Percentiles rank a stretch among this genome's conserved stretches.
phyloP scores from a whole-genome alignment of 2,329 filamentous ascomycete genomes.

The Colletotrichum neosansevieriae region DNA sequence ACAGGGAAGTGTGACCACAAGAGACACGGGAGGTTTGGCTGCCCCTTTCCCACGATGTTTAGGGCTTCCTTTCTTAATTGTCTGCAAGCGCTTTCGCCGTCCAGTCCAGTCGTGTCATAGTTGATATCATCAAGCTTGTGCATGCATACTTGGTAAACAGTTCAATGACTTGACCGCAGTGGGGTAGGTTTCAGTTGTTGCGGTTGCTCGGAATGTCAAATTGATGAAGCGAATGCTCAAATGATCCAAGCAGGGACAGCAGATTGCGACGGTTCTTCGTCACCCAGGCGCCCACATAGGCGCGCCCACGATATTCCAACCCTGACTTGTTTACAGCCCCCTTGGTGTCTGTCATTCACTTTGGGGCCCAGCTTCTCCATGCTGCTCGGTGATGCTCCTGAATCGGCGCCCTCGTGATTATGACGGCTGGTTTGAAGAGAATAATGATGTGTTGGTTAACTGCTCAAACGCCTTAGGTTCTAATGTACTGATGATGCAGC shows the following conservation, averaged over 20 bases:
- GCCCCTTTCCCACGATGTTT: conserved; percentile 5
- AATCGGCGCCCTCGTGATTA: background rate
- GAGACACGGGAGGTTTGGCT: conserved; percentile 28
- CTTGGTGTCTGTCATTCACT: background rate
- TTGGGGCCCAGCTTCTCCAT: conserved; percentile 2
- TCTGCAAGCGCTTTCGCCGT: background rate
- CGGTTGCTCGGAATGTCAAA: background rate
- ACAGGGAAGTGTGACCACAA: conserved; percentile 33
- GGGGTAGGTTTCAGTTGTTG: too few species aligned
- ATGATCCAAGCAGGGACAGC: conserved; percentile 20
- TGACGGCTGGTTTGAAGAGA: background rate
- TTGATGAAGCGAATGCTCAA: conserved; percentile 4
- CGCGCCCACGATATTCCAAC: conserved; percentile 13
- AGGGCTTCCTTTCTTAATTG: conserved; percentile 4
- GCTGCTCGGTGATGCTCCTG: background rate
- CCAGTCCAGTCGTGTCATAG: too few species aligned
- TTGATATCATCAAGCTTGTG: too few species aligned
- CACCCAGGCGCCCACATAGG: conserved; percentile 10
- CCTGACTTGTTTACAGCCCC: conserved; percentile 8
- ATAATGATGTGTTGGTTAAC: background rate
- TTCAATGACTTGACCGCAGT: too few species aligned
- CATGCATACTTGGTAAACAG: too few species aligned
- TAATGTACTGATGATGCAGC: conserved; percentile 11
- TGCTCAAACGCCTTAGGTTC: background rate
- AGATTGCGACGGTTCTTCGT: conserved; percentile 25